Evolutionary conservation across 495 filamentous ascomycete genomes (phyloP), one percentile per base, ranked within the genome.

Genomic region (Opeltia flavorubescens): DNA sequence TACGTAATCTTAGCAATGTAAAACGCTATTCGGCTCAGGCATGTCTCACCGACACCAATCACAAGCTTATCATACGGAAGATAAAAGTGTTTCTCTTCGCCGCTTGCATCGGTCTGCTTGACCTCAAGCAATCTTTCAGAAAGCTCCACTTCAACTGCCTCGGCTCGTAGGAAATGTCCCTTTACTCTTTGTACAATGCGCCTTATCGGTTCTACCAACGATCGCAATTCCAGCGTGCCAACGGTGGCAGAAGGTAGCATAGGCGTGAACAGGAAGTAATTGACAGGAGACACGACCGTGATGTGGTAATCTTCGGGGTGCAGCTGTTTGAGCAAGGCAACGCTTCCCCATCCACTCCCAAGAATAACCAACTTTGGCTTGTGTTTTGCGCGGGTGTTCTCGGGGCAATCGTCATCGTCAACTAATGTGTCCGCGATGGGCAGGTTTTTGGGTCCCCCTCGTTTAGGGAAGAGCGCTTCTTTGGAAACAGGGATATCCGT

Each of bases 21-120:
- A 12, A 30, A 33, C n/a, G 18, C 28, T 28, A 25, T 6, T 11
- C 6, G n/a, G 18, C 27, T 9, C 29, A 18, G 13, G 18, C 15
- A n/a, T n/a, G 23, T 58, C 75, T 49, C 65, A 81, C 78, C 91
- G 46, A 95, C 89, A 47, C 78, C 89, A 55, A 99, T 70, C 17
- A 99, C 86, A n/a, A 99, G 71, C 67, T 99, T 99, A 60, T 99
- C 93, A 55, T 99, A 99, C 0, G 93, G 93, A 1, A 99, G 66
- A 67, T 99, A 99, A 65, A 99, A 96, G 31, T 75, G 68, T 49
- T 77, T 68, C 55, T 76, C 74, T 38, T 83, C 64, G 8, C 91
- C 91, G 49, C 69, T 65, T n/a, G 72, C 62, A 50, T 86, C 78
- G 5, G 66, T 67, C 55, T 93, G 84, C 1, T 78, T 75, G 4